phyloP scores from a whole-genome alignment of 1,284 basidiomycete species.

The Boletus sp. region DNA sequence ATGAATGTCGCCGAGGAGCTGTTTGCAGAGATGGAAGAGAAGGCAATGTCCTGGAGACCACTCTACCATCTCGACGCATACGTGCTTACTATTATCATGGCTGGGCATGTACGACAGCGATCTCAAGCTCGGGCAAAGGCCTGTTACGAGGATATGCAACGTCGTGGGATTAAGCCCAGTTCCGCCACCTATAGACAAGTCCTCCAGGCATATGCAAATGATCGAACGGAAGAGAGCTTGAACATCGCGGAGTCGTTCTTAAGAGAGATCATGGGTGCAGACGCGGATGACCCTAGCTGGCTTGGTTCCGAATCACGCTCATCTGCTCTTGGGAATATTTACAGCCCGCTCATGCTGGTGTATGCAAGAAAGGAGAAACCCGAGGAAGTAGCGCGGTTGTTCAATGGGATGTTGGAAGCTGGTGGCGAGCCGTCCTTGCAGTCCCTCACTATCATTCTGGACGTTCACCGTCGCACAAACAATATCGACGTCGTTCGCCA shows the following conservation, averaged over 20 bases:
- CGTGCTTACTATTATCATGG: conserved; percentile 83
- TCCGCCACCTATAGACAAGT: conserved; percentile 75
- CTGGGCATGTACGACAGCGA: conserved; percentile 67
- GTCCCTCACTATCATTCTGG: conserved; percentile 68
- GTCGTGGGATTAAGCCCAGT: conserved; percentile 65
- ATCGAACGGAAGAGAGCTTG: conserved; percentile 48
- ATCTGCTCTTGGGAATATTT: conserved; percentile 53
- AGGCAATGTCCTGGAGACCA: conserved; percentile 36
- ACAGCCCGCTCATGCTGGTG: conserved; percentile 62
- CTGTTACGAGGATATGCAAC: conserved; percentile 75
- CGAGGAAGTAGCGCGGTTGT: conserved; percentile 58
- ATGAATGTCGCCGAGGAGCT: conserved; percentile 70
- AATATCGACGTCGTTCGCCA: conserved; percentile 58
- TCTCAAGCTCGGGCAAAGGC: conserved; percentile 59
- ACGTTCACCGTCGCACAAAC: conserved; percentile 66
- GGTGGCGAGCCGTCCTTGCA: conserved; percentile 60
- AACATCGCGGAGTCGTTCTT: conserved; percentile 64
- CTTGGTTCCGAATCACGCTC: conserved; percentile 39
- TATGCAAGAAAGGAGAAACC: conserved; percentile 51
- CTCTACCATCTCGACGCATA: conserved; percentile 53
- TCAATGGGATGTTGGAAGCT: conserved; percentile 53
- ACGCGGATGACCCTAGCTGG: conserved; percentile 40
- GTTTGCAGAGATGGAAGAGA: conserved; percentile 64
- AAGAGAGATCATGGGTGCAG: conserved; percentile 42
- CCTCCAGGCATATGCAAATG: conserved; percentile 58